Base-by-base conservation (phyloP, 1,139 yeast genomes). In the Torulaspora globosa region DNA sequence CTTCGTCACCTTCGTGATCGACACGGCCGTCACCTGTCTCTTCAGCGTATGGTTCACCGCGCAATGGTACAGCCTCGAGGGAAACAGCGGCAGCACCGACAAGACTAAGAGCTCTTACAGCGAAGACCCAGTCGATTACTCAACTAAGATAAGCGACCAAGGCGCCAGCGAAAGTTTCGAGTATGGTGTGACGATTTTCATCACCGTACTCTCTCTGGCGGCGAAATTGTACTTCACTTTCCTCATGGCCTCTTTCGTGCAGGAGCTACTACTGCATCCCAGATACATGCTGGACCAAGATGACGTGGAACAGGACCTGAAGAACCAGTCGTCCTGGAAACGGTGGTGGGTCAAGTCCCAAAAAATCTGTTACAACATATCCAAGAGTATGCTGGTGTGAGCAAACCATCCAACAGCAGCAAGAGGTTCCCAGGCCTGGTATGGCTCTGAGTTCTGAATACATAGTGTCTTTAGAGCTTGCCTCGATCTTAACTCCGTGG, bases 121-220 rank as follows among this genome's bases (percentile, higher is more conserved):
- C 45, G 42, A 39, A 9, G 42, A 32, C 3, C 35, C 41, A 12
- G 35, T 37, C 12, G 42, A 32, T 11, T n/a, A 31, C 24, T 39
- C 42, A 5, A 12, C 49, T 42, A 31, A 42, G 35, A 36, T 48
- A 31, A 28, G 34, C 30, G 38, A 52, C 10, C 84, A 82, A 59
- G 79, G 88, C 36, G 90, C 92, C 1, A 73, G 88, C 0, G 76
- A 81, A 36, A 71, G 76, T 1, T 79, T 87, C 58, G 97, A 89
- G 62, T 74, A 86, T 46, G 79, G 82, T 42, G 72, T 82, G 55
- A 84, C 89, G 2, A 70, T 82, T 21, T 63, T 79, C 12, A 68
- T 81, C 15, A 80, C 87, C 0, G 58, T 83, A 3, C 62, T 71
- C 10, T 72, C 84, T 23, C 68, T 79, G n/a, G 69, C 70, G 7